Evolutionary conservation across 306 rosid genomes (phyloP).

Genomic region (Lagenaria siceraria): DNA sequence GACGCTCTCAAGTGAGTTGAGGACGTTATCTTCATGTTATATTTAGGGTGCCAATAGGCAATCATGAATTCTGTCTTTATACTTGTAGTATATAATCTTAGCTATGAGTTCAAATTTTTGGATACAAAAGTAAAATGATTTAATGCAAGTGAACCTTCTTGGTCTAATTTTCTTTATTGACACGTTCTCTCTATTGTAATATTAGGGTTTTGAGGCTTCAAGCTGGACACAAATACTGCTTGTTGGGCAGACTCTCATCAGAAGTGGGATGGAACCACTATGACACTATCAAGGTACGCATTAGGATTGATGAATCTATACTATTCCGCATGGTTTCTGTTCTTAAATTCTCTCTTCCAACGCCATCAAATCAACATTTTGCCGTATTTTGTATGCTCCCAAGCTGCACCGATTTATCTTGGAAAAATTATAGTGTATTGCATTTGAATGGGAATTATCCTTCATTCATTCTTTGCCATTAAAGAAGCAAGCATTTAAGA

Average conservation of each 20-base stretch:
- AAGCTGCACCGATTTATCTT: not conserved
- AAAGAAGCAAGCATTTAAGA: not conserved
- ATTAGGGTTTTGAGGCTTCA: conserved; percentile 69
- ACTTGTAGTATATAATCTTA: not conserved
- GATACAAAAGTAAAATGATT: not conserved
- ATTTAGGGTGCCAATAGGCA: not conserved
- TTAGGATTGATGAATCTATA: not conserved
- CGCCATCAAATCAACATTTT: not conserved
- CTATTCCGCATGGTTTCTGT: not conserved
- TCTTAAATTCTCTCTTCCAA: not conserved
- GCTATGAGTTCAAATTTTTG: not conserved
- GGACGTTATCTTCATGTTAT: not conserved
- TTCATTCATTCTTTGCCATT: not conserved
- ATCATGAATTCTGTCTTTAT: not conserved
- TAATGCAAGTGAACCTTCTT: not conserved
- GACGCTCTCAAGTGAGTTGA: conserved; percentile 52
- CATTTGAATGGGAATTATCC: not conserved
- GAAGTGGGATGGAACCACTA: conserved; percentile 48
- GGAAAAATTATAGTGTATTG: too few relatives aligned
- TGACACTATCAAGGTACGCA: conserved; percentile 23
- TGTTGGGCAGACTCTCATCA: conserved; percentile 47
- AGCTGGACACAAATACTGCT: conserved; percentile 60
- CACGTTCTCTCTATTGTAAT: not conserved
- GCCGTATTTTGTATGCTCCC: not conserved
- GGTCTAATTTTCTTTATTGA: not conserved